Percentiles rank a stretch among this genome's conserved stretches.
These are phyloP conservation scores for Serendipita vermifera DNA, from an alignment of 768 basidiomycete species.

Conservation along the genomic window DNA sequence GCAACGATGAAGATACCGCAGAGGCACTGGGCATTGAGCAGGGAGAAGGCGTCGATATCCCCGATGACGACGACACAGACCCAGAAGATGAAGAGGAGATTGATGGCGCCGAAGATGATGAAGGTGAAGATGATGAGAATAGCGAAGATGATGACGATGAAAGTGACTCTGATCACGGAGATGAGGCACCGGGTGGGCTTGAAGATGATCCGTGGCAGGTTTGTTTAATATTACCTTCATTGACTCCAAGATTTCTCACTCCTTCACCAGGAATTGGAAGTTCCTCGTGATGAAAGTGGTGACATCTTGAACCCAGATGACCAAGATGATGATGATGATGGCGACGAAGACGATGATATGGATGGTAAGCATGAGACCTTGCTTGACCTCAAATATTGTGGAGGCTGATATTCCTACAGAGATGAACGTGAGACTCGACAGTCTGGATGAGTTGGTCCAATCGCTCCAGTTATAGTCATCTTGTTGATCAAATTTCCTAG, in stretches of 20 bases:
- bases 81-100: constrained; percentile 37
- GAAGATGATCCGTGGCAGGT: constrained; percentile 40
- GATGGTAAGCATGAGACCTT: constrained; percentile 14
- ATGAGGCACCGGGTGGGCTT: constrained; percentile 40
- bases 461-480: too few species aligned
- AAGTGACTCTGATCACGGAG: constrained; percentile 49
- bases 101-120: constrained; percentile 41
- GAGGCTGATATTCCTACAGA: constrained; percentile 30
- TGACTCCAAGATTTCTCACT: constrained; percentile 16
- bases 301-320: constrained; percentile 42
- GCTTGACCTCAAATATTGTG: constrained; percentile 46
- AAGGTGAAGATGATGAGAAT: constrained; percentile 44
- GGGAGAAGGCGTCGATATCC: constrained; percentile 70
- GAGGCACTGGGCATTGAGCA: constrained; percentile 83
- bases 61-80: constrained; percentile 61
- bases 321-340: constrained; percentile 30
- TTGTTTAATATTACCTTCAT: constrained; percentile 21
- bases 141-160: constrained; percentile 48
- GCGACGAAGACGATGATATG: constrained; percentile 26
- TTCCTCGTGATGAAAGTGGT: constrained; percentile 16
- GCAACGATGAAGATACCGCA: constrained; percentile 53
- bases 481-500: too few species aligned
- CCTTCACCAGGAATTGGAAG: constrained; percentile 13
- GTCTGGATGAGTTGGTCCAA: too few species aligned
- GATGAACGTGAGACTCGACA: too few species aligned